Percentiles rank a stretch among this genome's conserved stretches.
These are phyloP conservation scores for Cladosporium sp. DNA, from an alignment of 2,329 filamentous ascomycete species.

Conservation along the genomic window DNA sequence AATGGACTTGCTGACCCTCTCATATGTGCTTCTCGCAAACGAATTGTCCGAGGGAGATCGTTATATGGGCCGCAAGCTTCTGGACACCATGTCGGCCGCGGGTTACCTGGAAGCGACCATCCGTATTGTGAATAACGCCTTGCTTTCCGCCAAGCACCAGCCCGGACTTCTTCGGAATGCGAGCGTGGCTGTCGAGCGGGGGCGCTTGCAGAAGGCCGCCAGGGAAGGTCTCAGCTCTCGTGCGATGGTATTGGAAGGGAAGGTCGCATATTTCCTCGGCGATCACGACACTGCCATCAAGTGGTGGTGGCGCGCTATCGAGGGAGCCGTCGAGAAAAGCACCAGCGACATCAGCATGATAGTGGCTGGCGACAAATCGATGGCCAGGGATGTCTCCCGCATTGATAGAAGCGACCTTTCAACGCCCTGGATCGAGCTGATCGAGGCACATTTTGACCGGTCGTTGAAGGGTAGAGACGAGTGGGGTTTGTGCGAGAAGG, in stretches of 20 bases:
- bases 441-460: conserved; percentile 19
- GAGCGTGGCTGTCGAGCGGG: conserved; percentile 16
- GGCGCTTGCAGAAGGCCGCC: conserved; percentile 20
- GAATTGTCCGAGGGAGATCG: conserved; percentile 2
- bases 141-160: conserved; percentile 12
- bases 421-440: conserved; percentile 29
- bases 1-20: conserved; percentile 10
- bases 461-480: conserved; percentile 9
- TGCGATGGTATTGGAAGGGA: conserved; percentile 28
- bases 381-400: neutral
- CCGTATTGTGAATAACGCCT: conserved; percentile 19
- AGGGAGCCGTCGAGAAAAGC: conserved; percentile 15
- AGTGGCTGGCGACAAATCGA: neutral
- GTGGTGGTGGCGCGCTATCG: conserved; percentile 23
- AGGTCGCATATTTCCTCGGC: conserved; percentile 19
- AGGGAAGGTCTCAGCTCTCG: conserved; percentile 17
- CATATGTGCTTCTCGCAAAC: conserved; percentile 7
- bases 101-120: conserved; percentile 22
- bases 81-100: conserved; percentile 18
- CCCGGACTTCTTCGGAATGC: conserved; percentile 14
- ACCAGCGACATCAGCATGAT: neutral
- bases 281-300: conserved; percentile 22
- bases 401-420: conserved; percentile 20
- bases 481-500: conserved; percentile 3
- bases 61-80: conserved; percentile 19